Base-by-base conservation (phyloP, 2,329 filamentous ascomycete genomes). In the Curvularia eragrostidis region DNA sequence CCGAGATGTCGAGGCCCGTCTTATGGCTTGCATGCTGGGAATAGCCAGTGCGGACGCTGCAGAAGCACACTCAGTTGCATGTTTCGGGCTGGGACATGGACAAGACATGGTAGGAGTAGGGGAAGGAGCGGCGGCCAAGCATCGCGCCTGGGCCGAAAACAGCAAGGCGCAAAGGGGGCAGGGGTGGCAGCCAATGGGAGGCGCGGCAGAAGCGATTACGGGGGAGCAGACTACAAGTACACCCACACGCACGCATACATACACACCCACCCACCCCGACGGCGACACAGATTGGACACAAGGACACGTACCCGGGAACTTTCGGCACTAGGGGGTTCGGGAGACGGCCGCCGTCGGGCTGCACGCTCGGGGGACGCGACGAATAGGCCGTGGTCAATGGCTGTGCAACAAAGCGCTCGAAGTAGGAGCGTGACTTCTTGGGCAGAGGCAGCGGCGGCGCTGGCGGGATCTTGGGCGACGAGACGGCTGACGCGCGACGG, bases 1-100 rank as follows among this genome's bases (percentile, higher is more conserved):
- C 84, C 42, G 83, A 77, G 67, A 89, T 88, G 61, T 86, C 83
- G 52, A 89, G 82, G 44, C 86, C 86, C n/a, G 87, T 89, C 66
- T 83, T 84, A 74, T 89, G 85, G 67, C 82, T 84, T 56, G 85
- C 80, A 64, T 85, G 84, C 67, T 84, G 83, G 41, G 82, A 83
- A 56, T 78, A 79, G 56, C 79, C 79, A 43, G 80, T 77, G 58
- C 79, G 82, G 59, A 74, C 65, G 59, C 75, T 78, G 48, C 34
- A 39, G 48, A 26, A 21, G 34, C 34, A 34, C 38, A 34, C 38
- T 41, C 28, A 43, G 48, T 24, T 18, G 34, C 41, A 39, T 38
- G 28, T 5, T 52, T 41, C 8, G 46, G 15, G 32, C n/a, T 5
- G 10, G 28, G 9, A 15, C 42, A 10, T 46, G 24, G 42, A n/a